Evolutionary conservation across 306 rosid species (phyloP), one percentile per base, ranked within the genome.

Genomic region (Neltuma alba): DNA sequence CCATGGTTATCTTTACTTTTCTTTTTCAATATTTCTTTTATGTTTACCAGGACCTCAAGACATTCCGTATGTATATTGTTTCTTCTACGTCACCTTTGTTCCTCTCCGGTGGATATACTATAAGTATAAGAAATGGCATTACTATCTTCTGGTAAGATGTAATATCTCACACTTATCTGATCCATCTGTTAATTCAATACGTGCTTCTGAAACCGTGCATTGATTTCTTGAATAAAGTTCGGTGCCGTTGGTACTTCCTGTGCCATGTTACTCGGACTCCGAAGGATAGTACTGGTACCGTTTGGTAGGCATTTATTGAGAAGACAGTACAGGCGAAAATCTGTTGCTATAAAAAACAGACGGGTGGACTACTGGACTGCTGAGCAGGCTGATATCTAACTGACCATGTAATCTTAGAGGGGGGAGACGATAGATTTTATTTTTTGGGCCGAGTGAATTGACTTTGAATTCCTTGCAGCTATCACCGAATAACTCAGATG

Each of bases 71-170:
- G 94, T 92, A 25, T 94, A 92, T 80, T 94, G 97, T 85, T 74
- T 92, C 80, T 94, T 94, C 90, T 94, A 36, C 66, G n/a, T 94
- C 76, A 88, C 80, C 69, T 94, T 94, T 80, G 98, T 92, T 54
- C 98, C 98, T 81, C 97, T 94, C 58, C 88, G 97, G 64, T 94
- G 98, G 98, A 92, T 92, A 85, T 92, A 89, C 89, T 94, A 94
- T 82, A 91, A 93, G 85, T 92, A 86, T 87, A 92, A 89, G 92
- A 94, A 94, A 86, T 94, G 97, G 97, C 98, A 94, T 83, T 94
- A 94, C 83, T 94, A 94, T 80, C 94, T 94, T 44, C 84, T 94
- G 95, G 98, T 92, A 85, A 87, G 93, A 79, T 47, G 71, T 71
- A 30, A 76, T 63, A 66, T 79, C 42, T 52, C 41, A 5, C 30